A percentile compares a stretch with the other conserved stretches of the same genome.
Evolutionary conservation across 495 filamentous ascomycete genomes (phyloP).

Genomic region (Neurospora sp.): DNA sequence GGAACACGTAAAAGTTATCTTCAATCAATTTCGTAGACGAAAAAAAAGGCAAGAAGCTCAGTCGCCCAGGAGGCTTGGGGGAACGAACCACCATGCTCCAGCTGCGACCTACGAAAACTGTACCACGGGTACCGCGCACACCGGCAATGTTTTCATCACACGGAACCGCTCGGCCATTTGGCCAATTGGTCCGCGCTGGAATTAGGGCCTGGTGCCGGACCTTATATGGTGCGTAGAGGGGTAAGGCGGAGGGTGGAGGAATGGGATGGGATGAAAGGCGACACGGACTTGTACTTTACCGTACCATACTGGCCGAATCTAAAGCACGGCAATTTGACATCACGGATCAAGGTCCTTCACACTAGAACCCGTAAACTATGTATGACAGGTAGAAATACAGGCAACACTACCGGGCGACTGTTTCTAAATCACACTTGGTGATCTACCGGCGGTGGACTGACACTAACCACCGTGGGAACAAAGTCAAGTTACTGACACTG

Average conservation of each 20-base stretch:
- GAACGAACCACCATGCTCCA: not conserved
- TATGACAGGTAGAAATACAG: not conserved
- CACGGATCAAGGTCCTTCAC: not conserved
- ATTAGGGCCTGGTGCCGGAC: not conserved
- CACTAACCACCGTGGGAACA: not conserved
- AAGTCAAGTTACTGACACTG: not conserved
- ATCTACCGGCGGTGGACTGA: not conserved
- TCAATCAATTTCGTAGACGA: too few relatives aligned
- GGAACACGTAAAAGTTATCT: too few relatives aligned
- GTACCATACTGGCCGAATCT: not conserved
- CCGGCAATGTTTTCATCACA: not conserved
- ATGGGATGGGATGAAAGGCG: not conserved
- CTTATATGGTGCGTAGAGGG: not conserved
- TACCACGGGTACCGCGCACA: not conserved
- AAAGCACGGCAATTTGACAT: not conserved
- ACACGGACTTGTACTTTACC: not conserved
- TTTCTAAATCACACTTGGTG: not conserved
- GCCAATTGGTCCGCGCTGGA: not conserved
- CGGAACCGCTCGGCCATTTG: not conserved
- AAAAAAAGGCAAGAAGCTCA: not conserved
- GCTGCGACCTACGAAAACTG: not conserved
- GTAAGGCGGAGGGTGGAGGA: not conserved
- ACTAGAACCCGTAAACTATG: not conserved
- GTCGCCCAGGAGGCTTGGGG: not conserved
- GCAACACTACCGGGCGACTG: not conserved